A percentile compares a stretch with the other conserved stretches of the same genome.
phyloP scores from a whole-genome alignment of 2,329 filamentous ascomycete genomes.

The Nemania sp. region DNA sequence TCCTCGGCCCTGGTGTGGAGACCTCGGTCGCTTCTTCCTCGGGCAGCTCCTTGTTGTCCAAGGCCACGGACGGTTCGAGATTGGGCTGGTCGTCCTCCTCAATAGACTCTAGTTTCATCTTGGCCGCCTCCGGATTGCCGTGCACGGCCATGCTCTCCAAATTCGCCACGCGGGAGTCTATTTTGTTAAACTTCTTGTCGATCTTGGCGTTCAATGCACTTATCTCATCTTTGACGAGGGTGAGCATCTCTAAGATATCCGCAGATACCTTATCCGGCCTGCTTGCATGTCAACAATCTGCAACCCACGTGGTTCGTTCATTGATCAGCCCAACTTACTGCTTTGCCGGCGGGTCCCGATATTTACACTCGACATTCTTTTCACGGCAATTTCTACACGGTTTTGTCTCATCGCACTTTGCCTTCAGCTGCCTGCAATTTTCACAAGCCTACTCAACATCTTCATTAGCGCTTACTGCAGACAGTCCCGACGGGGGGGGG shows the following conservation, averaged over 20 bases:
- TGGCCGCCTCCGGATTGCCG: constrained; percentile 35
- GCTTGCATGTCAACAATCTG: constrained; percentile 7
- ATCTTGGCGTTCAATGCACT: constrained; percentile 37
- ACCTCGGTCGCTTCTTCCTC: constrained; percentile 32
- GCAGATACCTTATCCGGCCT: constrained; percentile 64
- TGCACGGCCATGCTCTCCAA: constrained; percentile 44
- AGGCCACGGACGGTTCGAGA: constrained; percentile 31
- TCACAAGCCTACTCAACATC: constrained; percentile 73
- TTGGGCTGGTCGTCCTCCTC: constrained; percentile 40
- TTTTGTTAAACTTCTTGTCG: constrained; percentile 40
- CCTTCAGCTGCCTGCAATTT: constrained; percentile 83
- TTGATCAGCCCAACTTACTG: constrained; percentile 63
- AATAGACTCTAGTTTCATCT: constrained; percentile 41
- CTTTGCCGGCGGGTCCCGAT: constrained; percentile 87
- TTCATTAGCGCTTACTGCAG: constrained; percentile 30
- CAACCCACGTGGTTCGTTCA: neutral
- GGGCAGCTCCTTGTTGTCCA: constrained; percentile 22
- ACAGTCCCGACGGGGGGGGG: neutral
- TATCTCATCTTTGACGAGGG: constrained; percentile 42
- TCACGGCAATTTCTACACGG: constrained; percentile 88
- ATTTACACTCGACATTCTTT: constrained; percentile 81
- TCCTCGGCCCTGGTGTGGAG: constrained; percentile 39
- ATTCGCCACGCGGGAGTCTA: constrained; percentile 45
- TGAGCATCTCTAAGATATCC: constrained; percentile 63
- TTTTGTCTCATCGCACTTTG: constrained; percentile 87